These are phyloP conservation scores for Xylaria scruposa DNA, from an alignment of 495 filamentous ascomycete genomes.

Conservation along the genomic window DNA sequence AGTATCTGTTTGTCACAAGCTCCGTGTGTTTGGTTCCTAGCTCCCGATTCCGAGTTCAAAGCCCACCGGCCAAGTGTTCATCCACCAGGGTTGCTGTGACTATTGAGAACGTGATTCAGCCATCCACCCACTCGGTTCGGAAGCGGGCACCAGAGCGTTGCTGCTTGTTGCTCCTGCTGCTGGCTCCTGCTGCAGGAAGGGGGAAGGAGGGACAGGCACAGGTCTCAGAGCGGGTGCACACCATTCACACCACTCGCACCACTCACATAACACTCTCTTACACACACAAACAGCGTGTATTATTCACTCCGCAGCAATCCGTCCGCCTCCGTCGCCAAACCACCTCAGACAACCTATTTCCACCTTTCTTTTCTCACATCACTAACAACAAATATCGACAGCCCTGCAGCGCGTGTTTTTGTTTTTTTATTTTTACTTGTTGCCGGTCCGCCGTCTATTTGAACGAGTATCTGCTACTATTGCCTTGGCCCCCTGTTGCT, in stretches of 20 bases:
- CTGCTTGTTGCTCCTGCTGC: constrained; percentile 6
- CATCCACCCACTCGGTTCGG: constrained; percentile 26
- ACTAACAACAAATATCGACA: constrained; percentile 1
- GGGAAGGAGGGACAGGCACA: background rate
- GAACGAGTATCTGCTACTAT: background rate
- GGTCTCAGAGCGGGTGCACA: constrained; percentile 10
- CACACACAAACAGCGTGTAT: background rate
- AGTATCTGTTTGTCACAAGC: constrained; percentile 28
- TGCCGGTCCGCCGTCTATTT: background rate
- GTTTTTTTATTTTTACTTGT: background rate
- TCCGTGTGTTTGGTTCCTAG: constrained; percentile 5
- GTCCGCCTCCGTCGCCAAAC: background rate
- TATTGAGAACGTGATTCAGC: constrained; percentile 32
- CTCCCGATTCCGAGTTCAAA: constrained; percentile 23
- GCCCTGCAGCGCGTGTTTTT: background rate
- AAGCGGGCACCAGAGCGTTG: constrained; percentile 18
- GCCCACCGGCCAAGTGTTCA: constrained; percentile 6
- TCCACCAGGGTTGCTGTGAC: constrained; percentile 26
- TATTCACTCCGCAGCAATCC: constrained; percentile 12
- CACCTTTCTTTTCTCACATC: background rate
- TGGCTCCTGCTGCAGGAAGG: constrained; percentile 7
- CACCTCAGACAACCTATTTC: constrained; percentile 10
- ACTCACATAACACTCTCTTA: background rate
- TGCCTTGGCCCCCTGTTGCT: constrained; percentile 14
- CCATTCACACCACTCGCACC: background rate